Conservation (phyloP, 345 rosid genomes). For the Gossypioides kirkii region DNA sequence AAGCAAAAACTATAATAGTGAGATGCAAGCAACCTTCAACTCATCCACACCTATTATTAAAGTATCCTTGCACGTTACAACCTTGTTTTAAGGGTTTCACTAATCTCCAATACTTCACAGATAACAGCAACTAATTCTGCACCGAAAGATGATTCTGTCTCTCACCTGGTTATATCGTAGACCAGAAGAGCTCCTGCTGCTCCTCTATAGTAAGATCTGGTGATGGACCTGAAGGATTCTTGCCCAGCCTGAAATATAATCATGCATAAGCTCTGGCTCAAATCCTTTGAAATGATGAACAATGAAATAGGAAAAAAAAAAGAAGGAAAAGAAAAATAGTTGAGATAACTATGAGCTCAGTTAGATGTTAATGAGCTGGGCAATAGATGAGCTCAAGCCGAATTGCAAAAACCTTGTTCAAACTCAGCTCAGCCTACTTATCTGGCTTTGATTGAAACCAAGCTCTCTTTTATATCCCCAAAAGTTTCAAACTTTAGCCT, state of each 20-base stretch:
- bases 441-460: background rate
- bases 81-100: conserved; percentile 7
- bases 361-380: background rate
- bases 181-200: conserved; percentile 97
- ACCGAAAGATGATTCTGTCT: background rate
- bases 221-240: conserved; percentile 95
- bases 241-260: conserved; percentile 68
- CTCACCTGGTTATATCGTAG: conserved; percentile 90
- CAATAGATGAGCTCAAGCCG: background rate
- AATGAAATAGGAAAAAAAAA: background rate
- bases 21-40: background rate
- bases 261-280: background rate
- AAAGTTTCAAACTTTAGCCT: background rate
- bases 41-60: background rate
- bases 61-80: background rate
- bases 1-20: background rate
- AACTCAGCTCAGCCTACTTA: background rate
- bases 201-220: conserved; percentile 94
- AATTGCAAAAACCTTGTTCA: background rate
- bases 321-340: background rate
- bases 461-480: background rate
- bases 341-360: background rate
- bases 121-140: background rate
- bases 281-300: background rate
- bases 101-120: background rate